Evolutionary conservation across 306 rosid genomes (phyloP), one percentile per base, ranked within the genome.

Genomic region (Rosa persica): DNA sequence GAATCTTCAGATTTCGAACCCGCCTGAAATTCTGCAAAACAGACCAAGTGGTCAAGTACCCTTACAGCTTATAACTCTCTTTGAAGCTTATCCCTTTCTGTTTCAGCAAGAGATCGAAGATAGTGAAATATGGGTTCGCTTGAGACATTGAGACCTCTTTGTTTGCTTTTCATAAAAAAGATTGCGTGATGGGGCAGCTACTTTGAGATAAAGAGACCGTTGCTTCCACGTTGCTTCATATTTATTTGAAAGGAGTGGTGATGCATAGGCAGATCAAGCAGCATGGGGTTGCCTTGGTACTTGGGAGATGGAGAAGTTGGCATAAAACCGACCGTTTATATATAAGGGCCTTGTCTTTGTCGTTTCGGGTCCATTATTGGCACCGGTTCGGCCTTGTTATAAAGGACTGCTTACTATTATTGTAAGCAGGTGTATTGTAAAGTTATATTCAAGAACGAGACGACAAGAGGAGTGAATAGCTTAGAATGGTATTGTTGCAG

Each of bases 161-260:
- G 30, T 58, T 44, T n/a, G 34, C 16, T 42, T 67, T 74, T 42
- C 20, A 17, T 23, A 5, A 79, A 46, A n/a, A 13, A 43, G 17
- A 39, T 38, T 1, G 12, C 42, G 74, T 58, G 49, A 44, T 34
- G 58, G 34, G 42, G 42, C 64, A n/a, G 25, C 67, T 13, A 67
- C 25, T 73, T 19, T 62, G 68, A 12, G 67, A 64, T 84, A 70
- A 27, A 46, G 76, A 67, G 85, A 71, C 19, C 52, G 89, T 70
- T 77, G 89, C 80, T 89, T 87, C 89, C 84, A 27, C 68, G 86
- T 83, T 22, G 62, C 27, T 57, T 83, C 82, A 64, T 85, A 78
- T 44, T 64, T 12, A 12, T 22, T 72, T 12, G 48, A 52, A 72
- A 73, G 67, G 34, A 73, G 52, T 39, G 67, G 67, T 39, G n/a